phyloP scores from a whole-genome alignment of 177 flowering plant species.

The Vitis hybrid region DNA sequence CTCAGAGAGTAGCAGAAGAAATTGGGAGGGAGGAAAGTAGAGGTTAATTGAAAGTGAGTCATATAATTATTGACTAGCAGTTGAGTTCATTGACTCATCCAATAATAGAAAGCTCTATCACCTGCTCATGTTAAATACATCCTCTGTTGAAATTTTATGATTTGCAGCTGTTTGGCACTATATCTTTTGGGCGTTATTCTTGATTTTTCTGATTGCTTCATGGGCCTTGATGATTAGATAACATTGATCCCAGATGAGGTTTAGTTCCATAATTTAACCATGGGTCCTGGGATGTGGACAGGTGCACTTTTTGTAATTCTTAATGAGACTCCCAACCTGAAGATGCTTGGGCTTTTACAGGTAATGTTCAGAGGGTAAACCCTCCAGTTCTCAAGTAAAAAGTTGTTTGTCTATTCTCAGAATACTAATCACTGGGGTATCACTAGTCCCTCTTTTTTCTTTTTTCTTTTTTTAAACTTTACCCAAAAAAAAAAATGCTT shows the following conservation, averaged over 20 bases:
- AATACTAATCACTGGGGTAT: too few relatives aligned
- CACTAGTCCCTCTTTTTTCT: too few relatives aligned
- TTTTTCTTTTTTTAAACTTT: too few relatives aligned
- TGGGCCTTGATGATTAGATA: background rate
- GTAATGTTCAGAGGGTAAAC: conserved; percentile 23
- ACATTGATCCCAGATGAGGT: background rate
- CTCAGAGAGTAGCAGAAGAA: too few relatives aligned
- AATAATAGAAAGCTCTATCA: background rate
- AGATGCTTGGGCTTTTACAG: conserved; percentile 97
- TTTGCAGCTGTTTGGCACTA: background rate
- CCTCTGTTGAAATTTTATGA: background rate
- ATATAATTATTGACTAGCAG: background rate
- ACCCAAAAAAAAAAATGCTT: too few relatives aligned
- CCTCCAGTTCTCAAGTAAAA: background rate
- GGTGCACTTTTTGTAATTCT: conserved; percentile 88
- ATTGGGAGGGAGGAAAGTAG: too few relatives aligned
- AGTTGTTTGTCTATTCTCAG: background rate
- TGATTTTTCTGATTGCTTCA: background rate
- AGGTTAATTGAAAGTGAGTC: too few relatives aligned
- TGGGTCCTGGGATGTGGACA: conserved; percentile 31
- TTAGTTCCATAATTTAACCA: conserved; percentile 4
- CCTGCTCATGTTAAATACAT: background rate
- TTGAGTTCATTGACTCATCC: background rate
- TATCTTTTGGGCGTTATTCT: too few relatives aligned
- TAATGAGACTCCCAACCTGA: conserved; percentile 69